Conservation (phyloP, 257 asterid species). For the Fraxinus cuspidata region DNA sequence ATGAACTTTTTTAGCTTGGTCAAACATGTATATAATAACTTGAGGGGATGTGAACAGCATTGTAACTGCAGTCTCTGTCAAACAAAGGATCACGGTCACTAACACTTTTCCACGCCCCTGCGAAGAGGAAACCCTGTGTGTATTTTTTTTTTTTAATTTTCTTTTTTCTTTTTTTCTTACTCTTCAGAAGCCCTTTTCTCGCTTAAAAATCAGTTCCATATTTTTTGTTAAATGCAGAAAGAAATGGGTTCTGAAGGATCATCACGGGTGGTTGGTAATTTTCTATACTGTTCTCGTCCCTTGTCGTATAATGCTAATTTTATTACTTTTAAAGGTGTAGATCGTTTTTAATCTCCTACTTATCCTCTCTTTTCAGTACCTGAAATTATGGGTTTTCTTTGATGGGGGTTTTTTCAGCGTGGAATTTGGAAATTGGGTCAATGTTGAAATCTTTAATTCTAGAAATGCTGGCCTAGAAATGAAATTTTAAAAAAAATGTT, state of each 20-base stretch:
- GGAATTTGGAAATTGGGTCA: too few relatives aligned
- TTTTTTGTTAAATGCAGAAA: slow-evolving; percentile 29
- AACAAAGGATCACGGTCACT: not conserved
- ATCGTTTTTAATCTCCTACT: not conserved
- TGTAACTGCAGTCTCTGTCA: not conserved
- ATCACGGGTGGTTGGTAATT: slow-evolving; percentile 68
- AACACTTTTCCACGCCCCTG: not conserved
- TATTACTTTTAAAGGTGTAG: not conserved
- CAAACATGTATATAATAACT: not conserved
- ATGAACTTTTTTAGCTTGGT: too few relatives aligned
- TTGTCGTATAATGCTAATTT: not conserved
- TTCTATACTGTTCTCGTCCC: slow-evolving; percentile 13
- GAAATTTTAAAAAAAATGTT: too few relatives aligned
- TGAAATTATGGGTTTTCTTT: too few relatives aligned
- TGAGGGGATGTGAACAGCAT: not conserved
- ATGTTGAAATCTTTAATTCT: too few relatives aligned
- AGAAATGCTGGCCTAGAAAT: too few relatives aligned
- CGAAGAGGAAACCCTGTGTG: not conserved
- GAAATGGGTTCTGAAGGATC: slow-evolving; percentile 69
- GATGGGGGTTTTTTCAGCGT: too few relatives aligned
- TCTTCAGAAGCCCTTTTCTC: slow-evolving; percentile 7
- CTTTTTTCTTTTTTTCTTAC: not conserved
- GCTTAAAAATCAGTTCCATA: not conserved
- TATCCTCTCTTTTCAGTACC: not conserved
- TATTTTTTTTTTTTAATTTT: not conserved